Conservation (phyloP, 371 early-diverging fungal genomes). For the Rhizopus delemar region DNA sequence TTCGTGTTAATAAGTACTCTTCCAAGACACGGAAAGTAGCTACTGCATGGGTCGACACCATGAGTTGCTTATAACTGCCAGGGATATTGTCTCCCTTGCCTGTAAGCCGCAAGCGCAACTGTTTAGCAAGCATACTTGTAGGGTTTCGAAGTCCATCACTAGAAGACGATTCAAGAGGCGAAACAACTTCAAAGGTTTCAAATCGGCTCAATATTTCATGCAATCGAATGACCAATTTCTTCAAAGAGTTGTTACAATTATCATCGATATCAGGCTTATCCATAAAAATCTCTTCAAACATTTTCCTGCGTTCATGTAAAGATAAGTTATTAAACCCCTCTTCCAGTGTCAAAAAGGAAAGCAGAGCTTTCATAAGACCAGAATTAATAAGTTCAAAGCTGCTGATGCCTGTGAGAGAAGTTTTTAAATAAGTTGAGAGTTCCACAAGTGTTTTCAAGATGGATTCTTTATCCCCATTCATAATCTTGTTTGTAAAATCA, state of each 20-base stretch:
- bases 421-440: slow-evolving; percentile 34
- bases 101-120: slow-evolving; percentile 66
- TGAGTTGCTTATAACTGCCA: slow-evolving; percentile 50
- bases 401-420: slow-evolving; percentile 62
- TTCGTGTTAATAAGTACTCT: slow-evolving; percentile 41
- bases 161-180: slow-evolving; percentile 37
- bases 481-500: slow-evolving; percentile 22
- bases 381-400: slow-evolving; percentile 82
- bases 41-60: slow-evolving; percentile 84
- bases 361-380: slow-evolving; percentile 64
- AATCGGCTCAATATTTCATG: slow-evolving; percentile 75
- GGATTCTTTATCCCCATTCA: slow-evolving; percentile 14
- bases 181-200: slow-evolving; percentile 71
- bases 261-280: slow-evolving; percentile 44
- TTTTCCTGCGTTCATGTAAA: slow-evolving; percentile 22
- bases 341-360: slow-evolving; percentile 51
- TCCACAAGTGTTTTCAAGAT: slow-evolving; percentile 15
- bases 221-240: slow-evolving; percentile 65
- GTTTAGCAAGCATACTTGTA: slow-evolving; percentile 75
- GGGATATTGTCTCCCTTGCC: slow-evolving; percentile 62
- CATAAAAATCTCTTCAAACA: slow-evolving; percentile 58
- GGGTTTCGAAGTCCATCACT: slow-evolving; percentile 55
- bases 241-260: slow-evolving; percentile 29
- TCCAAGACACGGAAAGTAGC: slow-evolving; percentile 81
- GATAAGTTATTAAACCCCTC: slow-evolving; percentile 5